phyloP scores from a whole-genome alignment of 1,284 basidiomycete species.

The Cryptococcus neoformans region DNA sequence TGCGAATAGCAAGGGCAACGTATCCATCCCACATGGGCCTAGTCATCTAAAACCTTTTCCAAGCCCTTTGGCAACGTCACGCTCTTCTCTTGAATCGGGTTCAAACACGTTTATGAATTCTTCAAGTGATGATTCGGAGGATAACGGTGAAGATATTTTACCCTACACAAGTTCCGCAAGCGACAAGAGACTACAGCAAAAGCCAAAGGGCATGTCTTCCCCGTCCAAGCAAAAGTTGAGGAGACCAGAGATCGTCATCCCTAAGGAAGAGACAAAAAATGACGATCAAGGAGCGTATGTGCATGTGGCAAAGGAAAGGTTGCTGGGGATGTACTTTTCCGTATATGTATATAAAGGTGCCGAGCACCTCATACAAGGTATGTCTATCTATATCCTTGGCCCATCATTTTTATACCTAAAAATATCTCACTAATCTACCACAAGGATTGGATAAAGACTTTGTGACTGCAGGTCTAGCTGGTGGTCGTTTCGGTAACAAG shows the following conservation, averaged over 20 bases:
- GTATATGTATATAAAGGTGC: conserved; percentile 52
- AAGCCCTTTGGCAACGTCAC: conserved; percentile 21
- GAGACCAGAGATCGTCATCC: conserved; percentile 20
- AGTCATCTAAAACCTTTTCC: conserved; percentile 3
- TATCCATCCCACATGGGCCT: background rate
- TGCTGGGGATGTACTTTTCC: conserved; percentile 55
- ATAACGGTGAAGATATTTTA: conserved; percentile 1
- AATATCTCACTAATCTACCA: too few relatives aligned
- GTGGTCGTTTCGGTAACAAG: conserved; percentile 56
- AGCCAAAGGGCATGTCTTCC: background rate
- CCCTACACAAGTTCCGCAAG: background rate
- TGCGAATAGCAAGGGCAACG: background rate
- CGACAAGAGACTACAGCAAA: background rate
- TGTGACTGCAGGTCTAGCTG: conserved; percentile 56
- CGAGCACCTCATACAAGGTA: conserved; percentile 48
- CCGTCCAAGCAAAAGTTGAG: conserved; percentile 6
- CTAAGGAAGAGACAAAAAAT: conserved; percentile 11
- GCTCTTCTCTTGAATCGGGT: conserved; percentile 18
- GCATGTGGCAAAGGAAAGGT: conserved; percentile 55
- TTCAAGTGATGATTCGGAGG: background rate
- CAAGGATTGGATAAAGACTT: conserved; percentile 52
- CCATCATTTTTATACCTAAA: too few relatives aligned
- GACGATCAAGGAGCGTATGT: conserved; percentile 49
- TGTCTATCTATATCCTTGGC: conserved; percentile 1
- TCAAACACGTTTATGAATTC: background rate